phyloP scores from a whole-genome alignment of 1,139 yeast genomes.

The Sugiyamaella paludigena region DNA sequence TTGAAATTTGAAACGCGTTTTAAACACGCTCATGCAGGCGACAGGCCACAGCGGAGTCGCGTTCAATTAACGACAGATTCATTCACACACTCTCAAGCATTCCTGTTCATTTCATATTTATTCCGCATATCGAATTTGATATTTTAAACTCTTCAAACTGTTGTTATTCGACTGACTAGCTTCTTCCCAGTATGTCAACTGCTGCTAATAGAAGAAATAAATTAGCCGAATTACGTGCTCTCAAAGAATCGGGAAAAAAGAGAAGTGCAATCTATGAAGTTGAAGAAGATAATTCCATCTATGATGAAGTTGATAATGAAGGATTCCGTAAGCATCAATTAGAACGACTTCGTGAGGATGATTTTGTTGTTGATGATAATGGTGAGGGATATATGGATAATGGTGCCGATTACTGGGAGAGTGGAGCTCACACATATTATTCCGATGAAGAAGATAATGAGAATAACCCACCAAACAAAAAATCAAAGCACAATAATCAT shows the following conservation, averaged over 20 bases:
- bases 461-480: slow-evolving; percentile 34
- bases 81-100: no score
- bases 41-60: no score
- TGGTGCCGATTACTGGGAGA: slow-evolving; percentile 89
- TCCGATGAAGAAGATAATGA: slow-evolving; percentile 50
- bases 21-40: no score
- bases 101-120: no score
- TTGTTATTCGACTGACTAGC: no score
- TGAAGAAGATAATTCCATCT: slow-evolving; percentile 49
- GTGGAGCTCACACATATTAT: slow-evolving; percentile 49
- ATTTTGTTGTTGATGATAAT: slow-evolving; percentile 89
- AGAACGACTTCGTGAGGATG: slow-evolving; percentile 79
- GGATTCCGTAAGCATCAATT: slow-evolving; percentile 74
- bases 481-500: slow-evolving; percentile 37
- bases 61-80: no score
- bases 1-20: no score
- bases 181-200: not conserved
- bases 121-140: no score
- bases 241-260: slow-evolving; percentile 26
- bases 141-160: no score
- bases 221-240: slow-evolving; percentile 24
- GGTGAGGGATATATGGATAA: slow-evolving; percentile 90
- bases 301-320: slow-evolving; percentile 84
- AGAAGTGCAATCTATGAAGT: slow-evolving; percentile 23
- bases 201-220: not conserved